These are phyloP conservation scores for Acrocalymma vagum DNA, from an alignment of 2,329 filamentous ascomycete species.

Conservation along the genomic window DNA sequence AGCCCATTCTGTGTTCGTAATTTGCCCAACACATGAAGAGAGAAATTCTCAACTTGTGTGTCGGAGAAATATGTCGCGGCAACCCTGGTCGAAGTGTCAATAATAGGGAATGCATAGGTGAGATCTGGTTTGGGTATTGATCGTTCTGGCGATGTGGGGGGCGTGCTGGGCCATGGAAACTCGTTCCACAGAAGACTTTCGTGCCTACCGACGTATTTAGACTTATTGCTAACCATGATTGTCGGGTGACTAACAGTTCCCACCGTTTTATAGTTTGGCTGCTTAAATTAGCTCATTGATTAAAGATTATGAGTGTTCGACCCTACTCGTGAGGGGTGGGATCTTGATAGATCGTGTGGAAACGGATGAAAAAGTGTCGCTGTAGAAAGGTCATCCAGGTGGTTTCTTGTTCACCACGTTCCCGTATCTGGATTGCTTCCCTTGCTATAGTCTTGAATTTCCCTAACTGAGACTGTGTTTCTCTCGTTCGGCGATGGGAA, in stretches of 20 bases:
- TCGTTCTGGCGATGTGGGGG: neutral
- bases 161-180: neutral
- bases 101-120: conserved; percentile 19
- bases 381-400: conserved; percentile 4
- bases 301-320: conserved; percentile 3
- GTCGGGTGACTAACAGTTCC: too few species aligned
- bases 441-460: too few species aligned
- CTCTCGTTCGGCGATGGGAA: too few species aligned
- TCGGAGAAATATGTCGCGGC: neutral
- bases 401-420: neutral
- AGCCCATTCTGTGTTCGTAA: conserved; percentile 4
- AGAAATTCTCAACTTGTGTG: conserved; percentile 9
- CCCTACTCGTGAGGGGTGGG: conserved; percentile 1
- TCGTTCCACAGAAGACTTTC: conserved; percentile 6
- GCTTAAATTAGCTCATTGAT: too few species aligned
- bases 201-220: too few species aligned
- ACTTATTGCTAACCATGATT: too few species aligned
- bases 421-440: too few species aligned
- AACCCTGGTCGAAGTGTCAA: conserved; percentile 4
- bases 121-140: conserved; percentile 20
- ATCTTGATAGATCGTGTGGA: conserved; percentile 1
- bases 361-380: conserved; percentile 9
- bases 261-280: too few species aligned
- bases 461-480: too few species aligned
- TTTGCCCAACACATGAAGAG: conserved; percentile 10